Conservation (phyloP, 306 rosid species). For the Lathyrus oleraceus region DNA sequence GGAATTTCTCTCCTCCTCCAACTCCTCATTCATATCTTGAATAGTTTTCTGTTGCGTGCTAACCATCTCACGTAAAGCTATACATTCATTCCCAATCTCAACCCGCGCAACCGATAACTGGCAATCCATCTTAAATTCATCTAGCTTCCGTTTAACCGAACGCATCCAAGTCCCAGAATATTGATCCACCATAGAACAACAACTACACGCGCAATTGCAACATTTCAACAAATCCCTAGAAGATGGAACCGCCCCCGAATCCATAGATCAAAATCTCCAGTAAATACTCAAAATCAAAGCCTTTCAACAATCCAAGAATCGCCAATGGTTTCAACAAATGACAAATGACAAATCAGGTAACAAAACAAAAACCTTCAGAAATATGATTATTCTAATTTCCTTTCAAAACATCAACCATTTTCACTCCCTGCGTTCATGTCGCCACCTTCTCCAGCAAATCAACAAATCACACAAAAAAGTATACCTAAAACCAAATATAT, state of each 20-base stretch:
- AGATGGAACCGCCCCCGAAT: slow-evolving; percentile 51
- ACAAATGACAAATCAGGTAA: slow-evolving; percentile 33
- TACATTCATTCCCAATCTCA: slow-evolving; percentile 73
- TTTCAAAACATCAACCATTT: slow-evolving; percentile 26
- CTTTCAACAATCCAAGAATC: slow-evolving; percentile 35
- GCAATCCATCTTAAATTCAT: slow-evolving; percentile 58
- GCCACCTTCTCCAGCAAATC: slow-evolving; percentile 39
- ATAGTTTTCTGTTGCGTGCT: slow-evolving; percentile 66
- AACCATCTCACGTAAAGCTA: slow-evolving; percentile 80
- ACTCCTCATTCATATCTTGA: slow-evolving; percentile 72
- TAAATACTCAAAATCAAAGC: slow-evolving; percentile 30
- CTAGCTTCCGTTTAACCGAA: slow-evolving; percentile 76
- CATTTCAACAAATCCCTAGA: slow-evolving; percentile 60
- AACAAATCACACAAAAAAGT: slow-evolving; percentile 39
- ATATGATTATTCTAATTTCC: slow-evolving; percentile 7
- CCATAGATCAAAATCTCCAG: slow-evolving; percentile 55
- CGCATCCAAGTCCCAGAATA: slow-evolving; percentile 73
- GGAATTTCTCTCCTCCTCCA: slow-evolving; percentile 97
- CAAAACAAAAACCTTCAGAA: slow-evolving; percentile 15
- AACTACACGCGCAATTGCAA: slow-evolving; percentile 66
- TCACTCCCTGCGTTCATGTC: slow-evolving; percentile 43
- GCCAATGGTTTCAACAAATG: slow-evolving; percentile 12
- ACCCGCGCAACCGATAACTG: slow-evolving; percentile 64
- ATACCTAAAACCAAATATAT: slow-evolving; percentile 29
- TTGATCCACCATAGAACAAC: slow-evolving; percentile 50